Evolutionary conservation across 371 early-diverging fungal genomes (phyloP).

Genomic region (Circinella minor): DNA sequence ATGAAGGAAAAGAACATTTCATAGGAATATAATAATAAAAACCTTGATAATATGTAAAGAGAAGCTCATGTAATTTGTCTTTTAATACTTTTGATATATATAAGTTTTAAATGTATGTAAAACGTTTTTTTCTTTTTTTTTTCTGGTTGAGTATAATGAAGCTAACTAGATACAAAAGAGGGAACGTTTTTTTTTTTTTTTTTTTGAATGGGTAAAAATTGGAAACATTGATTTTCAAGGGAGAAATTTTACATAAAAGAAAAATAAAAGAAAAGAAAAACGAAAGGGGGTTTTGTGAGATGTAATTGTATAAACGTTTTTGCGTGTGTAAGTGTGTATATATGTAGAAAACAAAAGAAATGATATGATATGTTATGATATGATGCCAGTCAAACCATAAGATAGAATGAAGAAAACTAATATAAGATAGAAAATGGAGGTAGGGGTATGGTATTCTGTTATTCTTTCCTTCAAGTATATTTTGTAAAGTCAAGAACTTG

Average conservation of each 20-base stretch:
- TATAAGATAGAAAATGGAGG: too few species aligned
- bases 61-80: not conserved
- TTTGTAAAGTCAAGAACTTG: slow-evolving; percentile 65
- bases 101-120: not conserved
- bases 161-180: not conserved
- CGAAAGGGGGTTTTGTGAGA: too few species aligned
- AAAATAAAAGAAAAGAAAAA: not conserved
- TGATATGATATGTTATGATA: not conserved
- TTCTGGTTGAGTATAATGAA: not conserved
- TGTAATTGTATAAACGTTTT: too few species aligned
- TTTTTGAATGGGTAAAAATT: not conserved
- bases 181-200: not conserved
- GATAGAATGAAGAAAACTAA: too few species aligned
- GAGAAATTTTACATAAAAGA: slow-evolving; percentile 2
- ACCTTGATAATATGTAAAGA: too few species aligned
- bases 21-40: too few species aligned
- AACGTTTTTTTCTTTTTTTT: not conserved
- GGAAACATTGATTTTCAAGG: not conserved
- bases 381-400: slow-evolving; percentile 5
- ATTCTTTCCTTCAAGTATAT: slow-evolving; percentile 44
- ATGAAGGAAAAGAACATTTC: too few species aligned
- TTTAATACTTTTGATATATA: not conserved
- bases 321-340: not conserved
- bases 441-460: not conserved
- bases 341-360: not conserved